Conservation (phyloP, 805 yeast species). For the Saccharomycopsis sp. region DNA sequence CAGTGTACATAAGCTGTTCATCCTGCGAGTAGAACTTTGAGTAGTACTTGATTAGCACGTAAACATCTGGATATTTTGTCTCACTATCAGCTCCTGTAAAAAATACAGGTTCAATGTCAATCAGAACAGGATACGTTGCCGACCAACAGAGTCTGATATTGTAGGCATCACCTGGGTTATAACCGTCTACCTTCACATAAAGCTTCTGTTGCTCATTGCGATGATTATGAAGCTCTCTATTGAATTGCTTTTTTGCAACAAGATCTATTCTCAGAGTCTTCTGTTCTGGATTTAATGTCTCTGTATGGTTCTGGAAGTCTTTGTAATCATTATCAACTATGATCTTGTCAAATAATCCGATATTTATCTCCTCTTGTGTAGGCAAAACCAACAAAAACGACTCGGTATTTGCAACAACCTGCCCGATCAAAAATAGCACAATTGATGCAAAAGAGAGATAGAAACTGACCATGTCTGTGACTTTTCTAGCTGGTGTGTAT, state of each 20-base stretch:
- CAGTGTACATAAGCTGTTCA: slow-evolving; percentile 8
- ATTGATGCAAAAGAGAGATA: background rate
- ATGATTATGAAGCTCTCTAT: slow-evolving; percentile 8
- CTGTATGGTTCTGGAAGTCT: background rate
- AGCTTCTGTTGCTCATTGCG: background rate
- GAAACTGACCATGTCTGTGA: background rate
- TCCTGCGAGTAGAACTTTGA: slow-evolving; percentile 10
- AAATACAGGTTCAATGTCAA: slow-evolving; percentile 12
- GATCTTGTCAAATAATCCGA: background rate
- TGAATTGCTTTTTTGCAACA: slow-evolving; percentile 3
- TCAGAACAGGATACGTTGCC: slow-evolving; percentile 16
- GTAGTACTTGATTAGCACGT: slow-evolving; percentile 10
- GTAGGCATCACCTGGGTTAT: slow-evolving; percentile 5
- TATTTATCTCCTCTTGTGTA: background rate
- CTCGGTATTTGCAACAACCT: slow-evolving; percentile 14
- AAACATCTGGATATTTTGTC: background rate
- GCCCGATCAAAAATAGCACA: background rate
- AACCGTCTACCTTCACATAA: slow-evolving; percentile 5
- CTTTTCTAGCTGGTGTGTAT: background rate
- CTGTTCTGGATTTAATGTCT: background rate
- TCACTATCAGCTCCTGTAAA: background rate
- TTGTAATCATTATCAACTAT: background rate
- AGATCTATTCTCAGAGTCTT: background rate
- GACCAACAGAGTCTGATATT: slow-evolving; percentile 20
- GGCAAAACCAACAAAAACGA: slow-evolving; percentile 15